These are phyloP conservation scores for Phlebiopsis flavidoalba DNA, from an alignment of 768 basidiomycete species.

Conservation along the genomic window DNA sequence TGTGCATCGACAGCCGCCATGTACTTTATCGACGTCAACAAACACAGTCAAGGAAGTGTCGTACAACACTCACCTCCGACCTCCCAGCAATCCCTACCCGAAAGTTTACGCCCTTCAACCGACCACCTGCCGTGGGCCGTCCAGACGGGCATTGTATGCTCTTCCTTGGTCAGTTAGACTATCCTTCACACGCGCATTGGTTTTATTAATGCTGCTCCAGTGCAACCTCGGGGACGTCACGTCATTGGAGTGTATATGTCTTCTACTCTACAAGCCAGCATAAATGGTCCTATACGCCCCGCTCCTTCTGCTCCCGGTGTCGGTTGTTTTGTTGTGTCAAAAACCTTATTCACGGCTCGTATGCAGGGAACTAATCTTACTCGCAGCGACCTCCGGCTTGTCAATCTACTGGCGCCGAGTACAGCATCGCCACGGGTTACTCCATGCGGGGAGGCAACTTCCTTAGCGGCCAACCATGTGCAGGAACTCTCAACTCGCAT, in stretches of 20 bases:
- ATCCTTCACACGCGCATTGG: not conserved
- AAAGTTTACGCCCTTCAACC: not conserved
- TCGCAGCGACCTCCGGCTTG: not conserved
- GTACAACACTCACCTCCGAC: not conserved
- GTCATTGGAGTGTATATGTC: constrained; percentile 19
- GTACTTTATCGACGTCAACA: constrained; percentile 17
- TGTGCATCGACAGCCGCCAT: constrained; percentile 9
- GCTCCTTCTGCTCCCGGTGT: not conserved
- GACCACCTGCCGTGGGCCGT: constrained; percentile 8
- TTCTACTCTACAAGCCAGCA: constrained; percentile 9
- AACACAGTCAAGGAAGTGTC: constrained; percentile 14
- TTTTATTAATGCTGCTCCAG: not conserved
- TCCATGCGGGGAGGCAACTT: not conserved
- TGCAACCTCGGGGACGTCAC: constrained; percentile 19
- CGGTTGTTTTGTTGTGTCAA: not conserved
- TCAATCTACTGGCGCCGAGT: not conserved
- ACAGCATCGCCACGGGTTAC: not conserved
- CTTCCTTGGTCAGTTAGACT: constrained; percentile 13
- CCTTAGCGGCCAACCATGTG: not conserved
- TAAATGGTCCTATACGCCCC: constrained; percentile 5
- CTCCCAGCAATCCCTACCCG: constrained; percentile 2
- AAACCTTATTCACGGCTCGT: no score
- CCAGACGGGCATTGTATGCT: constrained; percentile 14
- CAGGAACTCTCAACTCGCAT: not conserved
- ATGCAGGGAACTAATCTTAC: not conserved